These are phyloP conservation scores for Sistotremastrum niveocremeum DNA, from an alignment of 768 basidiomycete species.

Conservation along the genomic window DNA sequence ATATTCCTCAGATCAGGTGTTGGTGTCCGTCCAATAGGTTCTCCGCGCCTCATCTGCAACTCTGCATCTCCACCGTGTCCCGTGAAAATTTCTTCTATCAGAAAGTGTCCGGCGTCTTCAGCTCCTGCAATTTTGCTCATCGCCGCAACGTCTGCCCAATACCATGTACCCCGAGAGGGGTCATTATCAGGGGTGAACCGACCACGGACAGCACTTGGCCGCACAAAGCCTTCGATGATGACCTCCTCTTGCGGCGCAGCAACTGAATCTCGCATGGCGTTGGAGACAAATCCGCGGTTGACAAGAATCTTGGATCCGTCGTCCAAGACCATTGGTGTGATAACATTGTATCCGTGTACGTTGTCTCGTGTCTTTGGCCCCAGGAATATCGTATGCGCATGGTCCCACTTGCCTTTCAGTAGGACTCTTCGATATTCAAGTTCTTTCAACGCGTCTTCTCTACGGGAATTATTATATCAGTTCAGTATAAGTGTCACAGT, in stretches of 20 bases:
- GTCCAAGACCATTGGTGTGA: conserved; percentile 73
- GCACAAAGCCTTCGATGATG: conserved; percentile 75
- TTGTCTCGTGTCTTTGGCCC: conserved; percentile 84
- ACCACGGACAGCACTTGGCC: conserved; percentile 61
- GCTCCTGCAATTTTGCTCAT: conserved; percentile 76
- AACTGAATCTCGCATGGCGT: conserved; percentile 23
- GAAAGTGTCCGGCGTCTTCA: conserved; percentile 54
- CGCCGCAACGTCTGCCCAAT: conserved; percentile 74
- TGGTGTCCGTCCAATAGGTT: conserved; percentile 75
- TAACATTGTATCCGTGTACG: conserved; percentile 73
- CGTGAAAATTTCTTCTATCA: conserved; percentile 84
- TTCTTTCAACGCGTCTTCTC: conserved; percentile 22
- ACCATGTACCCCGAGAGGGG: conserved; percentile 72
- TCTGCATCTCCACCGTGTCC: conserved; percentile 71
- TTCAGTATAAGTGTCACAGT: too few relatives aligned
- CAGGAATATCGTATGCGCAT: conserved; percentile 63
- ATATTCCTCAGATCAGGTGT: conserved; percentile 84
- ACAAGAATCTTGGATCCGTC: conserved; percentile 80
- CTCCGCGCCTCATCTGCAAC: conserved; percentile 45
- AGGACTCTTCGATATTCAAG: conserved; percentile 81
- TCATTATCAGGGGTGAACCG: conserved; percentile 83
- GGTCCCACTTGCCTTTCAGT: conserved; percentile 67
- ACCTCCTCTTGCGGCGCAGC: conserved; percentile 34
- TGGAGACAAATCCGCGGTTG: conserved; percentile 79
- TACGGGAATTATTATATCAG: too few relatives aligned